Evolutionary conservation across 164 flowering plant genomes (phyloP), one percentile per base, ranked within the genome.

Genomic region (Tinospora cordifolia): DNA sequence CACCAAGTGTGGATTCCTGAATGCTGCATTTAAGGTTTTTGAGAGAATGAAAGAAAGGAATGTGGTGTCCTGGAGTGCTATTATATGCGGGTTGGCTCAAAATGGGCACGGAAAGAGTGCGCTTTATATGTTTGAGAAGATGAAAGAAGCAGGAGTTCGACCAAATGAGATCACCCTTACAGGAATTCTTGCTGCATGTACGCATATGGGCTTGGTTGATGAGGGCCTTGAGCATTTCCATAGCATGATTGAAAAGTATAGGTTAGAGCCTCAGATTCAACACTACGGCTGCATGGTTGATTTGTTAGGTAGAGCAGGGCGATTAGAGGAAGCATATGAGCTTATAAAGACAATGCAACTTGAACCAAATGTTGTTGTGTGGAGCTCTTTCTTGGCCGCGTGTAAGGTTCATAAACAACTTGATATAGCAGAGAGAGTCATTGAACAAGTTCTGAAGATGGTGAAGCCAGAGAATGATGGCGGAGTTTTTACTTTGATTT

Each of bases 211-310:
- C 1, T 64, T 83, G 69, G 79, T 87, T 0, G 76, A 85, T 6
- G 83, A 84, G 65, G 89, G 87, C 8, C 75, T 71, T 0, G 72
- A 75, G 25, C 75, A 79, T 63, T 85, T 81, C 65, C 13, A 47
- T 3, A 74, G 69, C 44, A 76, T 83, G 87, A 76, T 82, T 66
- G 73, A 76, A 66, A 79, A 80, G 69, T 78, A 59, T 54, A 83
- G 80, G 3, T 68, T 86, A 49, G 84, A 84, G 51, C 82, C 79
- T 0, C 77, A 79, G 73, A 83, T 87, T 74, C 87, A 86, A 49
- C 89, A 87, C 62, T 86, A 81, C 65, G 90, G 88, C 1, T 85
- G 90, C 85, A 81, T 87, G 86, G 86, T 87, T n/a, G 84, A 85
- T 77, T 57, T 87, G 77, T 73, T 79, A 60, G 87, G 91, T 14